Base-by-base conservation (phyloP, 192 early-diverging fungal genomes). In the Mortierella alpina region DNA sequence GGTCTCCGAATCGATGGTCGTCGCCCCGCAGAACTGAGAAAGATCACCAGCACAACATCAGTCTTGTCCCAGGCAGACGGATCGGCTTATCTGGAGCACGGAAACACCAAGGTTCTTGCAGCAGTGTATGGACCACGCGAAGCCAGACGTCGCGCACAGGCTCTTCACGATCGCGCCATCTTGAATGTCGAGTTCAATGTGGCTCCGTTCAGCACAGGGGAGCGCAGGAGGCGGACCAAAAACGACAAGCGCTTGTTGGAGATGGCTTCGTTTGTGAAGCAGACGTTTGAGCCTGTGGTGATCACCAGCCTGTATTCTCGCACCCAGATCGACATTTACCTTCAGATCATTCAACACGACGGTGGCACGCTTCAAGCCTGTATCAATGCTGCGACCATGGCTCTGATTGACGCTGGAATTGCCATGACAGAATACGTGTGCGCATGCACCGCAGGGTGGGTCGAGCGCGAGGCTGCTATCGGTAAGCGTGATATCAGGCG, bases 1-100 rank as follows among this genome's bases (percentile, higher is more conserved):
- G 96, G 97, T 39, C 91, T 99, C n/a, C 92, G 98, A 17, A 75
- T 95, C 6, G 98, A 99, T 59, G 97, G 98, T 50, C 90, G 98
- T 65, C 89, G 98, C 52, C 88, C 94, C 6, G 91, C 89, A 72
- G 97, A 99, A 84, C 85, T 98, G 20, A 86, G 96, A 57, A 93
- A 94, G 61, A 92, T 98, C 63, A 86, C 88, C 40, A 93, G 92
- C 73, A 90, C 92, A 20, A 93, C 92, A 4, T 90, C 90, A 0
- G 93, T 96, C 11, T 84, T 97, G 44, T 86, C 88, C 18, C 90
- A 94, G 40, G 94, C 97, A 0, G 97, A 99, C 65, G 98, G 98
- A 52, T 97, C 96, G 0, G 92, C 97, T 4, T 99, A 96, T 81
- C 88, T 96, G 59, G 95, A 97, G 85, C 94, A 95, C 70, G 98